Base-by-base conservation (phyloP, 1,284 basidiomycete species). In the Calocybe gambosa region DNA sequence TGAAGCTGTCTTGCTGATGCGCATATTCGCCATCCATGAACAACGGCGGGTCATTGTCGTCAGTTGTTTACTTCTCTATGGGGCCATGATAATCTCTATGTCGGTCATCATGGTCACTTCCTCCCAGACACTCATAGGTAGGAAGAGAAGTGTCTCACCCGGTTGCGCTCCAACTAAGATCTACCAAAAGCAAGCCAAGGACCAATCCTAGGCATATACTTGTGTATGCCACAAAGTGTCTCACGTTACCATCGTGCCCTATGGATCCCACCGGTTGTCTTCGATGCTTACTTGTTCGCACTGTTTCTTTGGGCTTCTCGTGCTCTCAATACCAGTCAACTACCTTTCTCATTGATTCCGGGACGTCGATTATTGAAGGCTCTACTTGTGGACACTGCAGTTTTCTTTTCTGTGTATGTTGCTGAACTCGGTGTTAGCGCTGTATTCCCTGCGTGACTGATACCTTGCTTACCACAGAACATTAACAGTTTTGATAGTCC, bases 401-500 rank as follows among this genome's bases (percentile, higher is more conserved):
- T 57, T 15, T 64, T 61, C 50, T 63, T 60, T 37, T 39, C 55
- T 7, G 43, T 64, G 64, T 65, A 50, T 41, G 60, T 47, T 28
- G 20, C 31, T 23, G 13, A 13, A 6, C 1, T 35, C 9, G n/a
- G n/a, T n/a, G n/a, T n/a, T n/a, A n/a, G n/a, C n/a, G n/a, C n/a
- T n/a, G n/a, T n/a, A 23, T 43, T 35, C 13, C 12, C 25, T 35
- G 5, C 6, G 1, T 12, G 13, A 29, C 23, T 40, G 33, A 46
- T 29, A 5, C 41, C n/a, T 15, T 45, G n/a, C 26, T 12, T 34
- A 18, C 25, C 10, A 9, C 6, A 62, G 61, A 31, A 58, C 56
- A 7, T 37, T 58, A 18, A 39, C 50, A 18, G 34, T 52, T 42
- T 59, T 57, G 18, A 43, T 51, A 38, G 49, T 54, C 5, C 60